Conservation (phyloP, 768 basidiomycete genomes). For the Sarcodon aspratus region DNA sequence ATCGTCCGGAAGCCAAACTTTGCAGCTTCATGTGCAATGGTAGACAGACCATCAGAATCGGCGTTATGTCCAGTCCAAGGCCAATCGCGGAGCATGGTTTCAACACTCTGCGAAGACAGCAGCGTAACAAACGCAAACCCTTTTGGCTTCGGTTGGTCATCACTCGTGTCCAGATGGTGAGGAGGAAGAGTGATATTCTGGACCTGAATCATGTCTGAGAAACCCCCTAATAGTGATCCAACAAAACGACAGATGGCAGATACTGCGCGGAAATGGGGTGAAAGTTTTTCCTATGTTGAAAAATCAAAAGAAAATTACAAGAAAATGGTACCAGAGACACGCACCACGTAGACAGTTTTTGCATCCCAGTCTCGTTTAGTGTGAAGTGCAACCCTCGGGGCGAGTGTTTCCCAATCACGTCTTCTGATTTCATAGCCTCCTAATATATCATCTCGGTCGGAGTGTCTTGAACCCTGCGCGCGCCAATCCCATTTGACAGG, state of each 20-base stretch:
- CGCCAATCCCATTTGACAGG: constrained; percentile 29
- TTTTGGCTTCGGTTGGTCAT: constrained; percentile 46
- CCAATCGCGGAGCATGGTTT: constrained; percentile 38
- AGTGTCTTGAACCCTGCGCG: constrained; percentile 10
- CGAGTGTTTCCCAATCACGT: constrained; percentile 27
- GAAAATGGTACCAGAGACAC: constrained; percentile 16
- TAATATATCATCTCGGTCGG: constrained; percentile 14
- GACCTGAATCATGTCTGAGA: constrained; percentile 16
- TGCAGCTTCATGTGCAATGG: constrained; percentile 24
- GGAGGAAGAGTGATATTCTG: constrained; percentile 48
- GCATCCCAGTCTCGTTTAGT: constrained; percentile 46
- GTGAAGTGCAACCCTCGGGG: constrained; percentile 14
- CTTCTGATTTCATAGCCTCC: constrained; percentile 61
- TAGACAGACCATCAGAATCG: constrained; percentile 6
- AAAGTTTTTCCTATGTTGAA: constrained; percentile 56
- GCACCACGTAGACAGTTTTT: constrained; percentile 57
- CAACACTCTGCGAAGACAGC: constrained; percentile 23
- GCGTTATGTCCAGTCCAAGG: constrained; percentile 33
- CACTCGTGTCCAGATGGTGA: constrained; percentile 52
- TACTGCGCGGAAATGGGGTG: constrained; percentile 37
- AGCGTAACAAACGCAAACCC: constrained; percentile 69
- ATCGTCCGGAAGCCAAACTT: constrained; percentile 52
- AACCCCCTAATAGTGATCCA: constrained; percentile 18
- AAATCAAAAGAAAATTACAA: not conserved
- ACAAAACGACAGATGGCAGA: constrained; percentile 39